Base-by-base conservation (phyloP, 1,139 yeast species). In the Arxiozyma slooffiae region DNA sequence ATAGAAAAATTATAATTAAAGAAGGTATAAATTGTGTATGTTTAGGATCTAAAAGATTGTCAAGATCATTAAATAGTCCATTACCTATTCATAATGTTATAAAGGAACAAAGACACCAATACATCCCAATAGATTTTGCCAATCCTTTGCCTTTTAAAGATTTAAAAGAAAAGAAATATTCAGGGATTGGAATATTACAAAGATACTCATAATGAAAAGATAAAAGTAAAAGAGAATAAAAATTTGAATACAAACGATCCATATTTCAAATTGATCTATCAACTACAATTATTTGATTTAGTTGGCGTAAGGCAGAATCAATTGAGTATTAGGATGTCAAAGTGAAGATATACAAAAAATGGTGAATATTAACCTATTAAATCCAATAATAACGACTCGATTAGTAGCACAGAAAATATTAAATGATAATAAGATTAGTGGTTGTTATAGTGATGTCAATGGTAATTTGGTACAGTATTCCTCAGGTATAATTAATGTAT, bases 261-360 rank as follows among this genome's bases (percentile, higher is more conserved):
- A n/a, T 8, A n/a, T 14, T 30, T 26, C 7, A 18, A 16, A 21
- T 17, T 37, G 46, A 43, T 41, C 7, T 57, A 58, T 41, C 55
- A 56, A 22, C 40, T 60, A 9, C 57, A 57, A 20, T 39, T 60
- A 22, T 67, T 88, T 36, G 88, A 89, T 61, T 81, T 92, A 67
- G 96, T 96, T 0, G 97, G 97, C 0, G 61, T 83, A 2, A 74
- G 95, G 1, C 92, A 85, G 59, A 72, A 77, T 40, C 68, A 77
- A 0, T 67, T 89, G 20, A 67, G 86, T 8, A 60, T 78, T 16
- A 64, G 73, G 30, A 76, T 82, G 3, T 55, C 74, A 1, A n/a
- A 61, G 67, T 0, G 63, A 68, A 0, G 72, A 72, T 16, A 78
- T 87, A 11, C 61, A 67, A 2, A 56, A 68, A 2, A 72, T 89